Evolutionary conservation across 371 early-diverging fungal genomes (phyloP).

Genomic region (Mucor lusitanicus): DNA sequence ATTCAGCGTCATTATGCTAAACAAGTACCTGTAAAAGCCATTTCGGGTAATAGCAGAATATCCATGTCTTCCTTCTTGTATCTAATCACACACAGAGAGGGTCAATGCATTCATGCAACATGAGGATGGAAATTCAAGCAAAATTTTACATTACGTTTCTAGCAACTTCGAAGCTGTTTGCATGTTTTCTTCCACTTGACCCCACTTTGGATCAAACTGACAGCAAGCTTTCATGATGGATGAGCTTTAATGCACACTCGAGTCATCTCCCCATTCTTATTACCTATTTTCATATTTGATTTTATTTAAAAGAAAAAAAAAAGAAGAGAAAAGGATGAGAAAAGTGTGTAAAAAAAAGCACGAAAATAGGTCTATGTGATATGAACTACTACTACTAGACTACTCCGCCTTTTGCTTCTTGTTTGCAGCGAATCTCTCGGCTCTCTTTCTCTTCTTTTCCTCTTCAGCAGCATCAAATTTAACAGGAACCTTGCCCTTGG

Average conservation of each 20-base stretch:
- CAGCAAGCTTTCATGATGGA: conserved; percentile 38
- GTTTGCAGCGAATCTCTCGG: conserved; percentile 56
- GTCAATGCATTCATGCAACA: background rate
- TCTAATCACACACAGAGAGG: conserved; percentile 18
- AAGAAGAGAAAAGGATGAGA: conserved; percentile 2
- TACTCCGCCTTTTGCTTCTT: conserved; percentile 27
- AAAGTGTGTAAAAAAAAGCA: background rate
- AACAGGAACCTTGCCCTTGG: conserved; percentile 17
- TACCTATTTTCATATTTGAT: conserved; percentile 20
- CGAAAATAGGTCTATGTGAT: background rate
- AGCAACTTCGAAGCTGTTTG: conserved; percentile 23
- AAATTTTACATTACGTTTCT: conserved; percentile 21
- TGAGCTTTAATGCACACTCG: background rate
- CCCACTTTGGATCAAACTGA: conserved; percentile 43
- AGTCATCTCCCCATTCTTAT: background rate
- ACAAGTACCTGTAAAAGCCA: conserved; percentile 74
- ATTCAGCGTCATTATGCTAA: background rate
- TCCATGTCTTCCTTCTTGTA: conserved; percentile 62
- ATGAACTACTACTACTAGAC: background rate
- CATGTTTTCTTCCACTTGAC: conserved; percentile 42
- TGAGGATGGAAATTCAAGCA: background rate
- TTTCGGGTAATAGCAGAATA: conserved; percentile 73
- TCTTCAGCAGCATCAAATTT: conserved; percentile 53
- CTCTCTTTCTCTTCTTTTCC: conserved; percentile 70
- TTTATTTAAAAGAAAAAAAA: background rate